Percentiles rank a stretch among this genome's conserved stretches.
phyloP scores from a whole-genome alignment of 768 basidiomycete species.

The Phlebiopsis gigantea region DNA sequence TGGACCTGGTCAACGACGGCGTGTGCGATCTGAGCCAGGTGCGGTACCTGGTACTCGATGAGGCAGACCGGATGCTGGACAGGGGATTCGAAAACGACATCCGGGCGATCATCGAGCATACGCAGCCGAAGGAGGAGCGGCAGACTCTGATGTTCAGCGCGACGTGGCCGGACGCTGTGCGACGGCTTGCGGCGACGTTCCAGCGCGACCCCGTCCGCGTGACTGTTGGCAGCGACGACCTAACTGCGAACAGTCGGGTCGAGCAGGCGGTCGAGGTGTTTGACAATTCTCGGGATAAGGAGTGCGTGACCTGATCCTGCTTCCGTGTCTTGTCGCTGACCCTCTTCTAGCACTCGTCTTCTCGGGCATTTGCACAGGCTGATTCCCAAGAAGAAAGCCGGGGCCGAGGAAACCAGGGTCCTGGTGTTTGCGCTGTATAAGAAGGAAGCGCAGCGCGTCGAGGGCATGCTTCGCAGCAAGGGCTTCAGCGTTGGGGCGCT shows the following conservation, averaged over 20 bases:
- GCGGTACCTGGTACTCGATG: slow-evolving; percentile 89
- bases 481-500: slow-evolving; percentile 78
- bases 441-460: slow-evolving; percentile 92
- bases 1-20: slow-evolving; percentile 89
- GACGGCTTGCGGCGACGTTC: slow-evolving; percentile 85
- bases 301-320: slow-evolving; percentile 57
- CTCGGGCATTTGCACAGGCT: slow-evolving; percentile 49
- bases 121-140: slow-evolving; percentile 60
- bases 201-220: slow-evolving; percentile 80
- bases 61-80: slow-evolving; percentile 98
- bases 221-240: slow-evolving; percentile 92
- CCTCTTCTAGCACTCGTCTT: slow-evolving; percentile 48
- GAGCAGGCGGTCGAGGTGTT: slow-evolving; percentile 91
- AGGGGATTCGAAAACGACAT: slow-evolving; percentile 99
- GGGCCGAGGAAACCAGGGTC: slow-evolving; percentile 57
- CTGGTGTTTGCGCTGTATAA: slow-evolving; percentile 97
- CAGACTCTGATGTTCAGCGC: slow-evolving; percentile 99
- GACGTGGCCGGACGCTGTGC: slow-evolving; percentile 95
- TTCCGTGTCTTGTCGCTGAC: not conserved
- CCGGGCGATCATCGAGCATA: slow-evolving; percentile 75
- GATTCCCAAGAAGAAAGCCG: slow-evolving; percentile 54
- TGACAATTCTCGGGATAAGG: slow-evolving; percentile 79
- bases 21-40: slow-evolving; percentile 78
- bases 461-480: slow-evolving; percentile 64
- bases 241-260: slow-evolving; percentile 92